Conservation (phyloP, 192 early-diverging fungal genomes). For the Linnemannia zychae region DNA sequence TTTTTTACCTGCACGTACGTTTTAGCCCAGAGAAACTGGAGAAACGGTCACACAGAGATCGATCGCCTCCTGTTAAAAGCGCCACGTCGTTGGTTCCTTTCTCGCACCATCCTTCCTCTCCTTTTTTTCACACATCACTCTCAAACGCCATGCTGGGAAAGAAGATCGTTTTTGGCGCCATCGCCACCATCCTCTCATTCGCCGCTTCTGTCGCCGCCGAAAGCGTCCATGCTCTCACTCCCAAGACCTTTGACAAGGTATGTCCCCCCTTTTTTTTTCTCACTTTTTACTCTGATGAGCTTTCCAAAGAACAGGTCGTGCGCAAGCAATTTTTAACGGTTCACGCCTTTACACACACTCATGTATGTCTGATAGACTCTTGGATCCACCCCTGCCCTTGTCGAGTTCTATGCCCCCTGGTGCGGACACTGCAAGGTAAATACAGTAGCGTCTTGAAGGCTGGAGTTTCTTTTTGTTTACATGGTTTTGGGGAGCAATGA, state of each 20-base stretch:
- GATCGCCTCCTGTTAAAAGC: too few relatives aligned
- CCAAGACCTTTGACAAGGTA: slow-evolving; percentile 50
- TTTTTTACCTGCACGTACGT: not conserved
- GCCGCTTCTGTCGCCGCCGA: slow-evolving; percentile 41
- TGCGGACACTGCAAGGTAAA: slow-evolving; percentile 87
- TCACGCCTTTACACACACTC: not conserved
- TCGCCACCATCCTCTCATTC: slow-evolving; percentile 41
- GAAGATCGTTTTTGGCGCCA: slow-evolving; percentile 42
- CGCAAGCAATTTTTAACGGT: not conserved
- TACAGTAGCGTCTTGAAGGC: too few relatives aligned
- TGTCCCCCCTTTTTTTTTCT: not conserved
- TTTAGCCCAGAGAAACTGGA: not conserved
- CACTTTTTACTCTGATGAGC: not conserved
- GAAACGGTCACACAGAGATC: not conserved
- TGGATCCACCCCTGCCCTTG: slow-evolving; percentile 71
- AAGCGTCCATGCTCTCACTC: slow-evolving; percentile 43
- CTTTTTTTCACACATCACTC: slow-evolving; percentile 3
- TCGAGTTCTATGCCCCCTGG: slow-evolving; percentile 96
- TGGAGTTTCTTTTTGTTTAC: not conserved
- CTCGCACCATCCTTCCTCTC: not conserved
- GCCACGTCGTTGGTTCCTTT: not conserved
- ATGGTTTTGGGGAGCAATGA: not conserved
- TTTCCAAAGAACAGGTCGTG: not conserved
- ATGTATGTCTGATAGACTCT: slow-evolving; percentile 23
- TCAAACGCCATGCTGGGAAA: slow-evolving; percentile 48